phyloP scores from a whole-genome alignment of 208 protist species.

The Porcisia hertigi region DNA sequence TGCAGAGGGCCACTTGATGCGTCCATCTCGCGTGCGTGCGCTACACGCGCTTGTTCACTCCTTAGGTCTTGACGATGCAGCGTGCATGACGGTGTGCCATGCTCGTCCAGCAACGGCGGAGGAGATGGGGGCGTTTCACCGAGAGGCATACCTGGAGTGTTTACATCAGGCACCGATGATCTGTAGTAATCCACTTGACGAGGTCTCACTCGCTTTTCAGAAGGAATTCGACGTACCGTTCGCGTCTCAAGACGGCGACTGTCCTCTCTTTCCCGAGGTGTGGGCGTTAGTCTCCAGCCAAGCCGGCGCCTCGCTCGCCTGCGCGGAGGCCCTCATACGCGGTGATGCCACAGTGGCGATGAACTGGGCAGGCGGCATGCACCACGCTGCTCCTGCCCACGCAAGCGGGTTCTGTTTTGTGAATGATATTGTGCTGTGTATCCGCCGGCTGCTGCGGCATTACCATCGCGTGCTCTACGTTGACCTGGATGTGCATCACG shows the following conservation, averaged over 20 bases:
- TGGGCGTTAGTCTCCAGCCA: constrained; percentile 76
- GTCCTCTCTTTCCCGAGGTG: constrained; percentile 82
- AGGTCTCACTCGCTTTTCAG: constrained; percentile 61
- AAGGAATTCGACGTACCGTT: constrained; percentile 82
- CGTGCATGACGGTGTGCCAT: constrained; percentile 53
- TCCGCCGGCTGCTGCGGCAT: constrained; percentile 98
- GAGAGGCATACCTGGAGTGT: constrained; percentile 75
- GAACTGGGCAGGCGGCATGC: constrained; percentile 99
- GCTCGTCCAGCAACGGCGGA: constrained; percentile 57
- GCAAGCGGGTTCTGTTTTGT: constrained; percentile 99
- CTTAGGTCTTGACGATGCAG: constrained; percentile 53
- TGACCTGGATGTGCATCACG: constrained; percentile 99
- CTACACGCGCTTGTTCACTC: constrained; percentile 78
- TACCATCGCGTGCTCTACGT: constrained; percentile 99
- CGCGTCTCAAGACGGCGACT: constrained; percentile 61
- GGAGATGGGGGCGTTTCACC: constrained; percentile 74
- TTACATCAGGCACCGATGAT: constrained; percentile 58
- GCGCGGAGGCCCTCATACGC: constrained; percentile 94
- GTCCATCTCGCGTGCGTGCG: constrained; percentile 65
- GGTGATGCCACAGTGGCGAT: constrained; percentile 95
- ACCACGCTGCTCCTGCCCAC: constrained; percentile 95
- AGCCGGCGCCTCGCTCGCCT: constrained; percentile 93
- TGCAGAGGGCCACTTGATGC: constrained; percentile 78
- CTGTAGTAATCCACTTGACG: constrained; percentile 68
- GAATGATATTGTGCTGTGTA: constrained; percentile 99